These are phyloP conservation scores for Fusarium torulosum DNA, from an alignment of 2,329 filamentous ascomycete genomes.

Conservation along the genomic window DNA sequence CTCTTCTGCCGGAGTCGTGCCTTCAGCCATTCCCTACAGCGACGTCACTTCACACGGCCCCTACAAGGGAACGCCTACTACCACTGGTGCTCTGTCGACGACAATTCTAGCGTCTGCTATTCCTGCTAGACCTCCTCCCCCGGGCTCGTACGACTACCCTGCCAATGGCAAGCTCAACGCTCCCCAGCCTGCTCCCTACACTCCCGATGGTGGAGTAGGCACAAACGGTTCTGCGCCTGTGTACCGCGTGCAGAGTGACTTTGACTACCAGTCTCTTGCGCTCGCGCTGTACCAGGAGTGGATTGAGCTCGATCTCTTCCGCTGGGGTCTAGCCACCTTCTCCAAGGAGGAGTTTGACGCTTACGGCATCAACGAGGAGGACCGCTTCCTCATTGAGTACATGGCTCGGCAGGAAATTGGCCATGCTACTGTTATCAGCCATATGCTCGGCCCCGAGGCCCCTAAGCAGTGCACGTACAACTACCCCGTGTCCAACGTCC, in stretches of 20 bases:
- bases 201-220: conserved; percentile 78
- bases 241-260: conserved; percentile 83
- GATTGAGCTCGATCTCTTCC: conserved; percentile 87
- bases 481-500: conserved; percentile 81
- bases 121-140: conserved; percentile 66
- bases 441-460: conserved; percentile 79
- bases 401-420: conserved; percentile 84
- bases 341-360: conserved; percentile 75
- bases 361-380: conserved; percentile 75
- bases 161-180: conserved; percentile 76
- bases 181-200: conserved; percentile 78
- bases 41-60: conserved; percentile 77
- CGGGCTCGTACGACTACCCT: conserved; percentile 76
- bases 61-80: conserved; percentile 73
- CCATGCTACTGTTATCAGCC: conserved; percentile 80
- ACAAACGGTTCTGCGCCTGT: conserved; percentile 83
- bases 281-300: conserved; percentile 85
- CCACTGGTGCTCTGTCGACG: conserved; percentile 75
- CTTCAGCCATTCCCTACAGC: conserved; percentile 56
- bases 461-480: conserved; percentile 84
- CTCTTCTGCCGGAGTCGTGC: conserved; percentile 48
- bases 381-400: conserved; percentile 77
- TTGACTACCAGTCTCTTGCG: conserved; percentile 83
- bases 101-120: conserved; percentile 69
- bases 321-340: conserved; percentile 78